Evolutionary conservation across 208 protist genomes (phyloP).

Genomic region (Wallacemonas sp.): DNA sequence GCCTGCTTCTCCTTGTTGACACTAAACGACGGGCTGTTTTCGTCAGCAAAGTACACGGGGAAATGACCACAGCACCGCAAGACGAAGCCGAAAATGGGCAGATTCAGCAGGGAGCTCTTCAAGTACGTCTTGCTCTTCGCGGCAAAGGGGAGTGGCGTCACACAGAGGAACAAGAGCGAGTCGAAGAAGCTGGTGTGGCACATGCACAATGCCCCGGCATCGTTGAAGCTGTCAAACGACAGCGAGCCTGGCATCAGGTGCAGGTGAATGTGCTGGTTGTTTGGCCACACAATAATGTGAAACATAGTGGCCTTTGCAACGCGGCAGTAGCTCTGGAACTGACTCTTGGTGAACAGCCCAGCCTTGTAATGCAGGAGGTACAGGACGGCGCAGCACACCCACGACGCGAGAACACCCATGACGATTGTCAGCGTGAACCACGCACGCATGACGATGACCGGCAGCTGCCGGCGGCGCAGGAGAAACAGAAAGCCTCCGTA

Average conservation of each 20-base stretch:
- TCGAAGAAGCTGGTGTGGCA: conserved; percentile 84
- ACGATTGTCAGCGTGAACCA: conserved; percentile 55
- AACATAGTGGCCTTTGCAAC: conserved; percentile 37
- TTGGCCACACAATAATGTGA: conserved; percentile 30
- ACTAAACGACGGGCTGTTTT: conserved; percentile 40
- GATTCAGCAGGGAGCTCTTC: conserved; percentile 53
- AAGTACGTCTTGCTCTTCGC: conserved; percentile 52
- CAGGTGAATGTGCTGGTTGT: conserved; percentile 49
- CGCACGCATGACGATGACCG: conserved; percentile 44
- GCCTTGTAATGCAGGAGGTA: conserved; percentile 30
- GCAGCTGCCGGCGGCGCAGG: conserved; percentile 37
- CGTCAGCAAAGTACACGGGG: conserved; percentile 75
- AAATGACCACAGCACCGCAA: conserved; percentile 61
- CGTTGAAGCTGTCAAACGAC: conserved; percentile 27
- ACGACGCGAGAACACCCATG: conserved; percentile 24
- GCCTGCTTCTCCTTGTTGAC: conserved; percentile 79
- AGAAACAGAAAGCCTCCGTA: conserved; percentile 40
- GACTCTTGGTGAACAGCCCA: conserved; percentile 20
- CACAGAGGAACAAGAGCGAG: conserved; percentile 49
- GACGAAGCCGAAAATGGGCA: conserved; percentile 72
- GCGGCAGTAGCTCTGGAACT: conserved; percentile 36
- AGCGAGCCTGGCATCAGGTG: conserved; percentile 56
- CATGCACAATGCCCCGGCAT: conserved; percentile 35
- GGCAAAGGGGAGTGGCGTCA: conserved; percentile 38
- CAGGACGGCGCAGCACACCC: conserved; percentile 33